phyloP scores from a whole-genome alignment of 23 red algal genomes.

The Gracilaria caudata region DNA sequence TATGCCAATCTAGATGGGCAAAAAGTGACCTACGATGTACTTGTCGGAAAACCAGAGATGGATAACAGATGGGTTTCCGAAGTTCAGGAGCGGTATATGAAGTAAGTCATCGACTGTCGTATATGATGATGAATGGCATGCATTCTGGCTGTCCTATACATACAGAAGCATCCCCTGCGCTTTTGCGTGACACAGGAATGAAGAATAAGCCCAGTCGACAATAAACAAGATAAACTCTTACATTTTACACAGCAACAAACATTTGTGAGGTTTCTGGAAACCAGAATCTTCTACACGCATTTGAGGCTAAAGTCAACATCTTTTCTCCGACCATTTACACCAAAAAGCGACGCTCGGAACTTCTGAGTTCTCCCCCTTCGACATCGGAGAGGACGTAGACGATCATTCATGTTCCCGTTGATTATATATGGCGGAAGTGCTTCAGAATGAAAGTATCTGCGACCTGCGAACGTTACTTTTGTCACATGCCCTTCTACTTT shows the following conservation, averaged over 20 bases:
- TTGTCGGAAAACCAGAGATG: slow-evolving; percentile 65
- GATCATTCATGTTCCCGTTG: slow-evolving; percentile 43
- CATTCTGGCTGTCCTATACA: neutral
- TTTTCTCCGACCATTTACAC: neutral
- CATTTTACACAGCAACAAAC: too few species aligned
- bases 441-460: slow-evolving; percentile 27
- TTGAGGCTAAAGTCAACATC: neutral
- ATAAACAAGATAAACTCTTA: too few species aligned
- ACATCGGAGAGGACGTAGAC: neutral
- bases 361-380: neutral
- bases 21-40: slow-evolving; percentile 35
- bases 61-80: slow-evolving; percentile 50
- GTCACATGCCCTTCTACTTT: slow-evolving; percentile 23
- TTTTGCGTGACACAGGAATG: neutral
- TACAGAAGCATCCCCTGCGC: neutral
- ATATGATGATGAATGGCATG: neutral
- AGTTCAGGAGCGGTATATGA: slow-evolving; percentile 72
- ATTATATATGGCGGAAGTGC: slow-evolving; percentile 41
- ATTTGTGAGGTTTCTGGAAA: too few species aligned
- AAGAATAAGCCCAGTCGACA: too few species aligned
- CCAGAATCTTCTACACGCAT: neutral
- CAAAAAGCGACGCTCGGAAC: slow-evolving; percentile 1
- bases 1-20: slow-evolving; percentile 64
- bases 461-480: slow-evolving; percentile 23
- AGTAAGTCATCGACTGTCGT: neutral